phyloP scores from a whole-genome alignment of 805 yeast species.

The Candida adriatica region DNA sequence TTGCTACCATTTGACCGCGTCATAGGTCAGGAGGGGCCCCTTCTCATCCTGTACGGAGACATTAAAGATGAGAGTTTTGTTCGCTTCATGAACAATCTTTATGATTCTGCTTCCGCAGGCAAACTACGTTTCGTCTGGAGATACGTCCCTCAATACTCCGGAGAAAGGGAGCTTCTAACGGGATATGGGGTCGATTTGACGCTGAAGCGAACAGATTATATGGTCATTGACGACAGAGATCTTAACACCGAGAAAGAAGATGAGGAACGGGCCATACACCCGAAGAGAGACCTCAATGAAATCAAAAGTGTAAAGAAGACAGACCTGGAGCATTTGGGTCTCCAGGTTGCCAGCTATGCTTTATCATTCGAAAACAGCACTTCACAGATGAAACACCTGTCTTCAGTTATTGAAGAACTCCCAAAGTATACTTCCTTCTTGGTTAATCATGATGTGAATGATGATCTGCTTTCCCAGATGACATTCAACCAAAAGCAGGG shows the following conservation, averaged over 20 bases:
- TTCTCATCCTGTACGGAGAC: constrained; percentile 64
- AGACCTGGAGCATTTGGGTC: constrained; percentile 31
- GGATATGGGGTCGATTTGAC: constrained; percentile 68
- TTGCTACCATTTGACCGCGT: constrained; percentile 52
- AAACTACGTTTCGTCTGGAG: constrained; percentile 74
- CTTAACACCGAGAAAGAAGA: constrained; percentile 14
- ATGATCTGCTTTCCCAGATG: constrained; percentile 24
- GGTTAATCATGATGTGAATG: constrained; percentile 12
- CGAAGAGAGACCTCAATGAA: constrained; percentile 15
- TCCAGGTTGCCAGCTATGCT: constrained; percentile 32
- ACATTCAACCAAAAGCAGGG: constrained; percentile 32
- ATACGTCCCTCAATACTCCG: constrained; percentile 39
- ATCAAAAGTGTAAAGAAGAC: constrained; percentile 27
- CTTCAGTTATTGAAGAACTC: constrained; percentile 39
- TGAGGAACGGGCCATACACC: too few species aligned
- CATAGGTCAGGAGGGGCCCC: constrained; percentile 49
- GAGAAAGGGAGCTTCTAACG: constrained; percentile 27
- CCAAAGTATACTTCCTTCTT: constrained; percentile 43
- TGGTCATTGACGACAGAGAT: constrained; percentile 57
- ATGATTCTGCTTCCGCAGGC: constrained; percentile 52
- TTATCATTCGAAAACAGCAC: constrained; percentile 18
- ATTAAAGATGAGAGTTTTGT: constrained; percentile 41
- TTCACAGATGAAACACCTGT: constrained; percentile 32
- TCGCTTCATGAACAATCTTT: constrained; percentile 51
- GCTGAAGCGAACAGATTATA: constrained; percentile 59